phyloP scores from a whole-genome alignment of 768 basidiomycete species.

The Scleroderma bovista region DNA sequence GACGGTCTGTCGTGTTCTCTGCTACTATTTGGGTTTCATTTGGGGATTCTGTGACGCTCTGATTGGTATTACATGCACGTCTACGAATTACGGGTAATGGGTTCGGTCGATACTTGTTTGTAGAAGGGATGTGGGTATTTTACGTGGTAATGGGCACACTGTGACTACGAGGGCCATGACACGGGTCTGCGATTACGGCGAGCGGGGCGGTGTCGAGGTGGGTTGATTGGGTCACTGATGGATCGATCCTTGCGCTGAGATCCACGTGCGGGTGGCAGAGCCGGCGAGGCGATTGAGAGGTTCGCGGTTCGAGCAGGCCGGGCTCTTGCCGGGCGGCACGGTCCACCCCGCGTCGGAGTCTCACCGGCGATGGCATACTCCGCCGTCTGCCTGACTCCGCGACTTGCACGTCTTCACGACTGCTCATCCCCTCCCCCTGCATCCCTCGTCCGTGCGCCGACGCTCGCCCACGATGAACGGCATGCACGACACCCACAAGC shows the following conservation, averaged over 20 bases:
- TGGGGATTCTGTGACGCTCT: constrained; percentile 13
- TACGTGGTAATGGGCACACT: constrained; percentile 1
- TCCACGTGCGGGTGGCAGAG: neutral
- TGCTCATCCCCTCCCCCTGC: constrained; percentile 17
- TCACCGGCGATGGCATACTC: constrained; percentile 13
- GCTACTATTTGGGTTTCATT: constrained; percentile 21
- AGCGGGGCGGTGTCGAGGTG: neutral
- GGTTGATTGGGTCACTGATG: neutral
- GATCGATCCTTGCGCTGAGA: neutral
- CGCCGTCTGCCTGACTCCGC: constrained; percentile 27
- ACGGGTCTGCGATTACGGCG: neutral
- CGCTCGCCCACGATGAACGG: constrained; percentile 32
- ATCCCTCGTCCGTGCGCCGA: constrained; percentile 15
- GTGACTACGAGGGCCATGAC: neutral
- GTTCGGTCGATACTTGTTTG: neutral
- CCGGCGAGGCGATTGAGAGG: constrained; percentile 9
- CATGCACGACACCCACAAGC: constrained; percentile 41
- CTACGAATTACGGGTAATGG: constrained; percentile 4
- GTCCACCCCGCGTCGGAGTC: constrained; percentile 30
- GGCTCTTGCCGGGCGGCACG: too few species aligned
- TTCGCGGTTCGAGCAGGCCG: constrained; percentile 26
- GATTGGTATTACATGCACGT: constrained; percentile 6
- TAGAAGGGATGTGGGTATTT: neutral
- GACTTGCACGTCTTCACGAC: constrained; percentile 25
- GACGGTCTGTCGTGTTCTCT: constrained; percentile 6